phyloP scores from a whole-genome alignment of 805 yeast species.

The Lachancea cidri region DNA sequence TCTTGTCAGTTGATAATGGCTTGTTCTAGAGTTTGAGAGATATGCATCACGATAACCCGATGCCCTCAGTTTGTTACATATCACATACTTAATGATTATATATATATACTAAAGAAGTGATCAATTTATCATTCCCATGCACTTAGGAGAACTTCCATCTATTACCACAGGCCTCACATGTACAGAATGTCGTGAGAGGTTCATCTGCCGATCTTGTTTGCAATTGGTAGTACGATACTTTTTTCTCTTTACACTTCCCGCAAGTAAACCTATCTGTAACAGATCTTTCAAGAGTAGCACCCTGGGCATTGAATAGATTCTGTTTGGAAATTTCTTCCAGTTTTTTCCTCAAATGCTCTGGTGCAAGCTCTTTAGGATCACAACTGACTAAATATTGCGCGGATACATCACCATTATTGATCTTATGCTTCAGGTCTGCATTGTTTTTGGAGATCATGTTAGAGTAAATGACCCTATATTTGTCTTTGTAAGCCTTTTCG shows the following conservation, averaged over 20 bases:
- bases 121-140: neutral
- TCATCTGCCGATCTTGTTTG: slow-evolving; percentile 99
- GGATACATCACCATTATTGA: slow-evolving; percentile 60
- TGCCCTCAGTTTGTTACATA: neutral
- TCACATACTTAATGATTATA: neutral
- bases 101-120: neutral
- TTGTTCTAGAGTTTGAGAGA: too few relatives aligned
- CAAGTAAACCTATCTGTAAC: slow-evolving; percentile 95
- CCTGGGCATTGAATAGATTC: slow-evolving; percentile 93
- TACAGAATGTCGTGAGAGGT: slow-evolving; percentile 96
- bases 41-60: neutral
- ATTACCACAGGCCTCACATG: slow-evolving; percentile 95
- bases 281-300: slow-evolving; percentile 93
- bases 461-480: slow-evolving; percentile 79
- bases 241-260: slow-evolving; percentile 96
- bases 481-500: slow-evolving; percentile 60
- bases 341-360: slow-evolving; percentile 81
- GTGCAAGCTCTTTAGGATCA: slow-evolving; percentile 95
- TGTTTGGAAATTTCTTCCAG: slow-evolving; percentile 80
- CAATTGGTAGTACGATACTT: slow-evolving; percentile 94
- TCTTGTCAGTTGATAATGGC: too few relatives aligned
- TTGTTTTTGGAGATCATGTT: slow-evolving; percentile 86
- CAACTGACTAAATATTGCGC: slow-evolving; percentile 67
- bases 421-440: slow-evolving; percentile 70
- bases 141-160: slow-evolving; percentile 90